Conservation (phyloP, 306 rosid species). For the Cucurbita ficifolia region DNA sequence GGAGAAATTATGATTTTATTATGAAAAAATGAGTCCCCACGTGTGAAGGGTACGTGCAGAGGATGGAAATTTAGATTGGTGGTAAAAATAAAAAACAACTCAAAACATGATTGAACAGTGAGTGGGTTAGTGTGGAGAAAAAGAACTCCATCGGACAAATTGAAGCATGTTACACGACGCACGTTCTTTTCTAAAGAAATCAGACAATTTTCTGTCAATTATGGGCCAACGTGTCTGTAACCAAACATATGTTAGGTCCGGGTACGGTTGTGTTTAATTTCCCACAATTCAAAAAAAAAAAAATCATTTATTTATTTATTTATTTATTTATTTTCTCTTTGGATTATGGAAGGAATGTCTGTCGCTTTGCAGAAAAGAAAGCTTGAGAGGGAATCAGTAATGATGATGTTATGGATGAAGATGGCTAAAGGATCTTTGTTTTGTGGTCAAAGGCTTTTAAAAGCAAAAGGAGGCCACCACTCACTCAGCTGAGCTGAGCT, state of each 20-base stretch:
- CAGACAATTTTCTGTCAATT: not conserved
- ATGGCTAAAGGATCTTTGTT: not conserved
- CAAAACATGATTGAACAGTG: conserved; percentile 1
- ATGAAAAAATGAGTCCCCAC: not conserved
- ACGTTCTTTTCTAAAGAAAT: not conserved
- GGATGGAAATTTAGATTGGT: not conserved
- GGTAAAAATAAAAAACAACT: not conserved
- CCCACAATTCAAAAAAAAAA: not conserved
- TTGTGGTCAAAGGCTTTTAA: conserved; percentile 6
- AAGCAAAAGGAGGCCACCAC: not conserved
- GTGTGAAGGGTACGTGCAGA: not conserved
- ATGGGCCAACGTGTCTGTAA: conserved; percentile 4
- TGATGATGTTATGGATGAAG: conserved; percentile 9
- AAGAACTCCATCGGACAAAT: not conserved
- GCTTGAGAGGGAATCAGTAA: conserved; percentile 5
- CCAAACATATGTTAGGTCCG: not conserved
- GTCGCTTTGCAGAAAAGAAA: conserved; percentile 9
- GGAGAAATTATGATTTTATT: not conserved
- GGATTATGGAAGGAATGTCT: conserved; percentile 8
- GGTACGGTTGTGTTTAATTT: not conserved
- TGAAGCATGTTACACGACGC: not conserved
- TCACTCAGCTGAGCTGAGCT: too few relatives aligned
- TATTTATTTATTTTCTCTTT: not conserved
- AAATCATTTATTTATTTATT: not conserved
- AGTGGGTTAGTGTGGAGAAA: not conserved